Percentiles rank a stretch among this genome's conserved stretches.
These are phyloP conservation scores for Daldinia childiae DNA, from an alignment of 495 filamentous ascomycete genomes.

Conservation along the genomic window DNA sequence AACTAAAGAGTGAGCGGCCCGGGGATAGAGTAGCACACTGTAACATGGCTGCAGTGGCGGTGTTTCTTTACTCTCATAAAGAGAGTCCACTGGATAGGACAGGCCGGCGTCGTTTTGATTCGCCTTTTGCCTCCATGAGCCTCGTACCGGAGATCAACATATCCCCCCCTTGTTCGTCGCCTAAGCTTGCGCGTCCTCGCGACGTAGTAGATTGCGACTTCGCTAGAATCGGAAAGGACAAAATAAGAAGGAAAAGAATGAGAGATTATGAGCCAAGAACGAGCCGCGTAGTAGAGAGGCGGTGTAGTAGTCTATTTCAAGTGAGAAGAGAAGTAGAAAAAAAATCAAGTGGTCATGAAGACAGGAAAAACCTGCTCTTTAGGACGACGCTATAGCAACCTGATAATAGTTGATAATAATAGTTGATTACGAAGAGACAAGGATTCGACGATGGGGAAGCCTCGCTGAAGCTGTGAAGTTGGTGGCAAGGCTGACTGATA, in stretches of 20 bases:
- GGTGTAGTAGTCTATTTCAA: conserved; percentile 29
- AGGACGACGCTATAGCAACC: conserved; percentile 1
- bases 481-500: conserved; percentile 27
- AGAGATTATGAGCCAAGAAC: not conserved
- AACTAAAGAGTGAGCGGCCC: not conserved
- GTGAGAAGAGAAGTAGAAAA: conserved; percentile 9
- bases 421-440: conserved; percentile 14
- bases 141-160: conserved; percentile 22
- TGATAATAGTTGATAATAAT: not conserved
- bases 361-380: conserved; percentile 24
- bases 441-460: conserved; percentile 23
- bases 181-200: conserved; percentile 37
- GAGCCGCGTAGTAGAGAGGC: conserved; percentile 27
- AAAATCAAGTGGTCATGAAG: conserved; percentile 18
- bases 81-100: conserved; percentile 13
- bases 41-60: conserved; percentile 31
- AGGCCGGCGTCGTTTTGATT: conserved; percentile 8
- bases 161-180: conserved; percentile 3
- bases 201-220: conserved; percentile 32
- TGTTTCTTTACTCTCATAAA: conserved; percentile 12
- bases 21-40: conserved; percentile 10
- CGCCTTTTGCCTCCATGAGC: conserved; percentile 18
- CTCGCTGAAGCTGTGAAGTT: conserved; percentile 24
- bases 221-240: not conserved
- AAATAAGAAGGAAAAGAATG: conserved; percentile 7